phyloP scores from a whole-genome alignment of 2,329 filamentous ascomycete species.

The Talaromyces funiculosus region DNA sequence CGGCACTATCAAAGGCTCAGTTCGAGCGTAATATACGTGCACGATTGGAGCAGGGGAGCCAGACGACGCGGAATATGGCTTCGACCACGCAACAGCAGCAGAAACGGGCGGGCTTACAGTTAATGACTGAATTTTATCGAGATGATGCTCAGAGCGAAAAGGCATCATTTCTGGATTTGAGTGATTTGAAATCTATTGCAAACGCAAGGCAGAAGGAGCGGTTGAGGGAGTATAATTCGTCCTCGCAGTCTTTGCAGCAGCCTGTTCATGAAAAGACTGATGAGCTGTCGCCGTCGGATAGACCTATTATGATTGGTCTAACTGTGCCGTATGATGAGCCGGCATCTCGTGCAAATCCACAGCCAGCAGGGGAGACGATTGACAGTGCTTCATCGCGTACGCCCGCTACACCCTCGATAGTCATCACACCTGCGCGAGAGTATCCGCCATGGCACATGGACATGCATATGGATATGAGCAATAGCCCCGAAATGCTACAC shows the following conservation, averaged over 20 bases:
- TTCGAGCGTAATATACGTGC: constrained; percentile 2
- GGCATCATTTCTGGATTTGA: constrained; percentile 30
- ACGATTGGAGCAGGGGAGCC: background rate
- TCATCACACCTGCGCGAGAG: constrained; percentile 42
- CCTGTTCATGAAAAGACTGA: constrained; percentile 23
- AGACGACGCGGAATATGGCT: background rate
- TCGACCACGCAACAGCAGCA: constrained; percentile 20
- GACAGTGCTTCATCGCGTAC: constrained; percentile 21
- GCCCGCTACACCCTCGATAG: constrained; percentile 41
- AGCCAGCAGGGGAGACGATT: constrained; percentile 13
- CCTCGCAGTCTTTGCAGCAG: constrained; percentile 8
- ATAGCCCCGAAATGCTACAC: constrained; percentile 19
- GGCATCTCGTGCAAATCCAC: constrained; percentile 9
- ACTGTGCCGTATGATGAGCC: constrained; percentile 33
- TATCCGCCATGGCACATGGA: constrained; percentile 31
- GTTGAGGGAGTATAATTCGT: constrained; percentile 15
- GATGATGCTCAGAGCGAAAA: constrained; percentile 15
- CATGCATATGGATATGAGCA: constrained; percentile 7
- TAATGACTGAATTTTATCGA: constrained; percentile 38
- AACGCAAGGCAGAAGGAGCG: constrained; percentile 30
- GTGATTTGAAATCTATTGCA: constrained; percentile 33
- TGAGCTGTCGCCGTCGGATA: constrained; percentile 40
- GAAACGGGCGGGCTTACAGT: constrained; percentile 35
- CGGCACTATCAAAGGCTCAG: constrained; percentile 14
- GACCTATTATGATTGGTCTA: constrained; percentile 44